Evolutionary conservation across 495 filamentous ascomycete genomes (phyloP).

Genomic region (Evernia prunastri): DNA sequence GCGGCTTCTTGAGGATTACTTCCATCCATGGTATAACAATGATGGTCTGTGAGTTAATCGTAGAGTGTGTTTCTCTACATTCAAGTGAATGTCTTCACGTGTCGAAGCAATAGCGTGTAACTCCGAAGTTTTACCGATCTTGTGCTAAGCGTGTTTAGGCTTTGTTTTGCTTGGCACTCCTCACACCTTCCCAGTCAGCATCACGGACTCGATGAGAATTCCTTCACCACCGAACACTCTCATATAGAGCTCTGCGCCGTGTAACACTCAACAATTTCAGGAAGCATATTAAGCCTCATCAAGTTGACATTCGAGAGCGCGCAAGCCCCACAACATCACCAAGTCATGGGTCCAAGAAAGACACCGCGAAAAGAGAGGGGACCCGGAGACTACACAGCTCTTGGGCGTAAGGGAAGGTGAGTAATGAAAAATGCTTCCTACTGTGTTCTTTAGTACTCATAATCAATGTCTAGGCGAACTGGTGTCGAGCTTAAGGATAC

Average conservation of each 20-base stretch:
- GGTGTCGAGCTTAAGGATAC: constrained; percentile 74
- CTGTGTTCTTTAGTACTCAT: not conserved
- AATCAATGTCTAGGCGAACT: constrained; percentile 53
- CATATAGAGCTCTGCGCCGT: constrained; percentile 4
- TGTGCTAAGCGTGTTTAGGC: not conserved
- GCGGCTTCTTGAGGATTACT: constrained; percentile 35
- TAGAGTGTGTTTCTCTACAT: no score
- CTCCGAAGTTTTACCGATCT: constrained; percentile 3
- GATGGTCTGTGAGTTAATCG: no score
- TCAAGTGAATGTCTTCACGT: no score
- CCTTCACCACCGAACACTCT: not conserved
- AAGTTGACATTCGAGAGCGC: not conserved
- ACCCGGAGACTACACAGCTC: constrained; percentile 18
- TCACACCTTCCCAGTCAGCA: constrained; percentile 7
- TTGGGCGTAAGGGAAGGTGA: constrained; percentile 21
- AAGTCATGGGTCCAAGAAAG: constrained; percentile 17
- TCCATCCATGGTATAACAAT: constrained; percentile 32
- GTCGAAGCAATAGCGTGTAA: not conserved
- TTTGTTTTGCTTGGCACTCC: constrained; percentile 14
- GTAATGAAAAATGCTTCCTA: not conserved
- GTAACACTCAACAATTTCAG: not conserved
- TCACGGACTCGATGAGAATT: constrained; percentile 11
- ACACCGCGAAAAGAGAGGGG: constrained; percentile 19
- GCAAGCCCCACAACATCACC: not conserved
- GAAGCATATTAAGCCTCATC: not conserved